Base-by-base conservation (phyloP, 1,284 basidiomycete genomes). In the Ganoderma sinense region DNA sequence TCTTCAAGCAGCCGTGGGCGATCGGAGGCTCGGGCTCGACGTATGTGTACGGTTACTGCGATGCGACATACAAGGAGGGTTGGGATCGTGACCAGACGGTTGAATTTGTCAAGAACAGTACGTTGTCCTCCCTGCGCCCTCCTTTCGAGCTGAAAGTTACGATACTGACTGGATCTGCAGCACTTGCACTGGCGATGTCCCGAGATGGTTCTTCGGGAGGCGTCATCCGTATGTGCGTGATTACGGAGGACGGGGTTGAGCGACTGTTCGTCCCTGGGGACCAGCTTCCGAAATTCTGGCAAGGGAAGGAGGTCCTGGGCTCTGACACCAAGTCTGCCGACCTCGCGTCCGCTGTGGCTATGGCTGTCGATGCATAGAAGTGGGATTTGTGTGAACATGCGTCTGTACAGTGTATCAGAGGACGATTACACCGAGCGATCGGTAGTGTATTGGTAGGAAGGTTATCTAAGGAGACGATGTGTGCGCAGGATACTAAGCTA, bases 31-130 rank as follows among this genome's bases (percentile, higher is more conserved):
- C 96, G 67, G 98, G 98, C 18, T 98, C 97, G 55, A 96, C 97
- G 14, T 99, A 99, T 81, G 97, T 99, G 23, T 99, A 99, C 79
- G 98, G 97, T 62, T 99, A 98, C 84, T 99, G 98, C 80, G 98
- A 99, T 81, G 96, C 98, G 39, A 99, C 96, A n/a, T 99, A 95
- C 83, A 85, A 90, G 80, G 96, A 97, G 45, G 96, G 94, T n/a
- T 97, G 95, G 97, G 91, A 89, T 4, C 89, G 89, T 75, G 95
- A 97, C 56, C 89, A 99, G 84, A 99, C 97, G 0, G 83, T 99
- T 69, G 86, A 97, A 59, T 99, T 99, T 80, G 97, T 99, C 68
- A 94, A 92, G 85, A 98, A 99, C 83, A 96, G 96, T 97, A 78
- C 73, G 48, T 53, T 13, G 8, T 13, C 6, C 10, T 16, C 13